Conservation (phyloP, 225 moss, liverwort and hornwort species). For the Sphagnum contortum region DNA sequence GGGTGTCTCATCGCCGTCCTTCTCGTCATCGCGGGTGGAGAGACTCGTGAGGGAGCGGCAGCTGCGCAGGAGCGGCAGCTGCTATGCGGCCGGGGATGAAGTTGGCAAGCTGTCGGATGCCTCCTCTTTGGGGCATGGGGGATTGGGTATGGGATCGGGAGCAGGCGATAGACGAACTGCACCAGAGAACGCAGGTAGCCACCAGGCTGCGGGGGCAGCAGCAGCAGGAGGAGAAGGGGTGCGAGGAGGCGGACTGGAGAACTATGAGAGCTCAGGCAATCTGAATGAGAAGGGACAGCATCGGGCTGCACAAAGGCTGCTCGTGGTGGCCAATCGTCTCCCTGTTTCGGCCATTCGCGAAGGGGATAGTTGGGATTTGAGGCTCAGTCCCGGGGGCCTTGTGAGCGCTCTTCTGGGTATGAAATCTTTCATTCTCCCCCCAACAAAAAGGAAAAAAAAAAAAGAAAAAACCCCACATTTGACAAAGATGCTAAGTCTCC, state of each 20-base stretch:
- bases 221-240: conserved; percentile 33
- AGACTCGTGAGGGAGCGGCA: conserved; percentile 70
- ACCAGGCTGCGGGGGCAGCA: conserved; percentile 14
- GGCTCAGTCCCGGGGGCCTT: conserved; percentile 76
- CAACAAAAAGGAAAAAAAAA: too few relatives aligned
- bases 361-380: conserved; percentile 47
- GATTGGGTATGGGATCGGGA: conserved; percentile 26
- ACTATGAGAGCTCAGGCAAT: conserved; percentile 37
- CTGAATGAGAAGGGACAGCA: conserved; percentile 28
- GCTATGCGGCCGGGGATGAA: conserved; percentile 38
- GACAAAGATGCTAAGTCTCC: too few relatives aligned
- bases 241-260: conserved; percentile 36
- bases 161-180: conserved; percentile 25
- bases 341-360: conserved; percentile 62
- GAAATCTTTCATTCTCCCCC: too few relatives aligned
- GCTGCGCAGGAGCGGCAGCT: conserved; percentile 34
- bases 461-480: too few relatives aligned
- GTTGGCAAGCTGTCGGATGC: conserved; percentile 29
- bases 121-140: conserved; percentile 48
- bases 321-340: conserved; percentile 83
- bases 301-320: conserved; percentile 52
- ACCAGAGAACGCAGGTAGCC: too few relatives aligned
- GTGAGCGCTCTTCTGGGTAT: conserved; percentile 79
- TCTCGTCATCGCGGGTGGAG: conserved; percentile 67
- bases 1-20: conserved; percentile 20